A percentile compares a stretch with the other conserved stretches of the same genome.
Conservation (phyloP, 2,329 filamentous ascomycete species). For the Sporothrix pallida region DNA sequence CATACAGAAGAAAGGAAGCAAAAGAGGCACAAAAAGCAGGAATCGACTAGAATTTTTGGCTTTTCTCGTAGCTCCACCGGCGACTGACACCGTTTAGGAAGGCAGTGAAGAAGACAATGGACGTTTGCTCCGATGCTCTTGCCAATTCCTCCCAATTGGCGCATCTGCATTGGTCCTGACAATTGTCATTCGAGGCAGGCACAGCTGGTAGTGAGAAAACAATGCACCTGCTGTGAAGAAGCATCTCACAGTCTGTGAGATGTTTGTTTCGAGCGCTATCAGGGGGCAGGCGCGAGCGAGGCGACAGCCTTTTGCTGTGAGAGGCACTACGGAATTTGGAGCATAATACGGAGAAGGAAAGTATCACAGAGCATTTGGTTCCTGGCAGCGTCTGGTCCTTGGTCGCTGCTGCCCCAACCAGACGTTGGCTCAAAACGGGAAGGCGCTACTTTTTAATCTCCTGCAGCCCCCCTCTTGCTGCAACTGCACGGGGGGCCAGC, state of each 20-base stretch:
- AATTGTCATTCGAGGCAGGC: not conserved
- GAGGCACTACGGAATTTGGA: not conserved
- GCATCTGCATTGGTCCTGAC: not conserved
- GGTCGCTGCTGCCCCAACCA: constrained; percentile 21
- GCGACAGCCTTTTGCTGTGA: not conserved
- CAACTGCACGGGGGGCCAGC: constrained; percentile 3
- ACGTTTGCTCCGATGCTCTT: not conserved
- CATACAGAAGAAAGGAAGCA: not conserved
- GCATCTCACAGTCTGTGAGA: not conserved
- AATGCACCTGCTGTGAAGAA: not conserved
- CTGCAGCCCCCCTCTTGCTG: constrained; percentile 28
- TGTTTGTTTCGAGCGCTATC: not conserved
- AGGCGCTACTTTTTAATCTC: constrained; percentile 30
- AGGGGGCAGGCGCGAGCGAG: not conserved
- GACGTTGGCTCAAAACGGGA: constrained; percentile 26
- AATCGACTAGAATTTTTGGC: constrained; percentile 6
- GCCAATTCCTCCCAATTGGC: not conserved
- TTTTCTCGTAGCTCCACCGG: not conserved
- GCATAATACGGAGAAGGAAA: not conserved
- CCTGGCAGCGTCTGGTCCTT: not conserved
- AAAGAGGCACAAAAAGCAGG: constrained; percentile 7
- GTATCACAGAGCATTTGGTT: not conserved
- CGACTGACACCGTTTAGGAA: constrained; percentile 22
- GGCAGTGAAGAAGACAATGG: constrained; percentile 6
- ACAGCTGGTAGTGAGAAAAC: not conserved